Conservation (phyloP, 2,329 filamentous ascomycete species). For the Cladophialophora yegresii region DNA sequence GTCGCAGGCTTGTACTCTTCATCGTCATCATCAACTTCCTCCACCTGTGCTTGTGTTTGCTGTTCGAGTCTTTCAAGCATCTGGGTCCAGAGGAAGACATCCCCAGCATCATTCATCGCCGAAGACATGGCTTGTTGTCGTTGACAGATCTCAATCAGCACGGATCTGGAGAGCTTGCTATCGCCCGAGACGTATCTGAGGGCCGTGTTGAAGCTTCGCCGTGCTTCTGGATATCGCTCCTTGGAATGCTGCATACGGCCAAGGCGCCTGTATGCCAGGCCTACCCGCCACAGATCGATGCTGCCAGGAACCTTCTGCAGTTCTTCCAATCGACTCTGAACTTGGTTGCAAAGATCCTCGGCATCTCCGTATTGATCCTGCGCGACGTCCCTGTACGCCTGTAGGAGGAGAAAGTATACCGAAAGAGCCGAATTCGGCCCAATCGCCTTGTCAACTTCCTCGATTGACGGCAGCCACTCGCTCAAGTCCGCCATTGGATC, state of each 20-base stretch:
- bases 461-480: slow-evolving; percentile 26
- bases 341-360: slow-evolving; percentile 19
- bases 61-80: slow-evolving; percentile 21
- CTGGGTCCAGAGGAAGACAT: slow-evolving; percentile 21
- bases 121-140: slow-evolving; percentile 27
- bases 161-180: slow-evolving; percentile 13
- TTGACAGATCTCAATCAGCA: slow-evolving; percentile 30
- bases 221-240: slow-evolving; percentile 20
- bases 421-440: slow-evolving; percentile 21
- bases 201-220: slow-evolving; percentile 30
- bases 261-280: slow-evolving; percentile 30
- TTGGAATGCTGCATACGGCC: slow-evolving; percentile 25
- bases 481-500: slow-evolving; percentile 21
- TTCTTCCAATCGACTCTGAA: slow-evolving; percentile 15
- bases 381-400: slow-evolving; percentile 28
- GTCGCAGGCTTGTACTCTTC: background rate
- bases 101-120: slow-evolving; percentile 25
- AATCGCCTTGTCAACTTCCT: slow-evolving; percentile 22
- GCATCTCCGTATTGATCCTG: slow-evolving; percentile 15
- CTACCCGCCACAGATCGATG: slow-evolving; percentile 28
- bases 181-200: slow-evolving; percentile 22
- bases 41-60: slow-evolving; percentile 21
- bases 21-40: slow-evolving; percentile 3
- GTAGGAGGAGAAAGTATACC: slow-evolving; percentile 28
- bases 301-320: slow-evolving; percentile 16